Evolutionary conservation across 1,284 basidiomycete genomes (phyloP), one percentile per base, ranked within the genome.

Genomic region (Phellinidium pouzarii): DNA sequence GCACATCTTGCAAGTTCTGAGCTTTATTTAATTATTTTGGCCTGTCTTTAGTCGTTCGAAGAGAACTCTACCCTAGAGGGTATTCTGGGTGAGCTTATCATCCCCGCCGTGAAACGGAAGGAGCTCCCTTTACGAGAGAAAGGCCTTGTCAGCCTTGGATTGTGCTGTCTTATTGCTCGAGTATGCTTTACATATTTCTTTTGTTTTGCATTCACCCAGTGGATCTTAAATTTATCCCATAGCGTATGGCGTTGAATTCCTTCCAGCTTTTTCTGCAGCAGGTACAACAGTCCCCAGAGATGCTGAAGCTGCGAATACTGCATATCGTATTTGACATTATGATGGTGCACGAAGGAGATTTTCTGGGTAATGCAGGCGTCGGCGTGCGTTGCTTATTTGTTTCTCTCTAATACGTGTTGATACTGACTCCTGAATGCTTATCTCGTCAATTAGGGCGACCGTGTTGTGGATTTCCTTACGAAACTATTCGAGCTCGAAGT

Each of bases 21-120:
- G 22, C 37, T 26, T 31, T 44, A 11, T 48, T 12, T 27, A 20
- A 17, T 20, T 11, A 25, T 47, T 34, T 51, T 29, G 20, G 17
- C 46, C 54, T 29, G 48, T 46, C 36, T 46, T 44, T 62, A 91
- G 87, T 87, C 82, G 1, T 84, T 98, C 56, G 91, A 95, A 64
- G 94, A 97, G 61, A 95, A 98, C 68, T 91, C 91, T 1, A 94
- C 91, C 0, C 74, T 98, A 44, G 88, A 95, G 63, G 95, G 95
- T 29, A 79, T 98, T 34, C 73, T 98, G 1, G 80, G 84, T 1
- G 92, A 97, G 61, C 73, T 98, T 22, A 92, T 98, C 60, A 81
- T 96, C 27, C 95, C 95, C 0, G 83, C 91, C 1, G 89, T 98
- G 29, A 84, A 86, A 61, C 80, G 90, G 58, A 95, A 94, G 67